Base-by-base conservation (phyloP, 2,329 filamentous ascomycete species). In the Niveomyces coronatus region DNA sequence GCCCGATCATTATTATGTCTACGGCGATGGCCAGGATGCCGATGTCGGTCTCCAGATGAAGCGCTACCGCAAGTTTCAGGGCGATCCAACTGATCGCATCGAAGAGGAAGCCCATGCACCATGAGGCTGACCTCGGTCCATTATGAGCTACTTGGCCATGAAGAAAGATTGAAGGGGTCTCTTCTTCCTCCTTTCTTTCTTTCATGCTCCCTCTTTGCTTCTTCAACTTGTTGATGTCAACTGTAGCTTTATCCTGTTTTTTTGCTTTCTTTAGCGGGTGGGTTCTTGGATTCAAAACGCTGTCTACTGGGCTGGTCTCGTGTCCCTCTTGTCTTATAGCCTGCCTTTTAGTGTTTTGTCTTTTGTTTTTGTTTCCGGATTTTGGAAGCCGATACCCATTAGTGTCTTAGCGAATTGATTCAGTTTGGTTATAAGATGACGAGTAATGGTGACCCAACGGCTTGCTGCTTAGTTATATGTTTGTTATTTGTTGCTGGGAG, bases 31-130 rank as follows among this genome's bases (percentile, higher is more conserved):
- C 22, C 40, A 47, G 14, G 57, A 59, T 36, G 40, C 33, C 19
- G 59, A 62, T n/a, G 51, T 49, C 28, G 54, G 51, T 8, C 43
- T 62, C 29, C 54, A 61, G 36, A 54, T 63, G 42, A 58, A 58
- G 43, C 48, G 51, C 19, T 56, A 59, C 40, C 51, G 56, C 37
- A 47, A 57, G 27, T 53, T 57, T 28, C 53, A 53, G 48, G 53
- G 54, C 23, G 53, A 58, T 31, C 47, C 58, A 22, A 53, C 53
- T 10, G 53, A 53, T 28, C 50, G 56, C 19, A 62, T 62, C 36
- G 57, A 62, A 29, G 60, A 62, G 45, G 60, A 63, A 40, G 57
- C 56, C 27, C 19, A 35, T 13, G 37, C 15, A n/a, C 7, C 26
- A 39, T 18, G 37, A 39, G 18, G 37, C 24, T 18, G 31, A 34